Conservation (phyloP, 352 stramenopile species). For the Pythium aphanidermatum region DNA sequence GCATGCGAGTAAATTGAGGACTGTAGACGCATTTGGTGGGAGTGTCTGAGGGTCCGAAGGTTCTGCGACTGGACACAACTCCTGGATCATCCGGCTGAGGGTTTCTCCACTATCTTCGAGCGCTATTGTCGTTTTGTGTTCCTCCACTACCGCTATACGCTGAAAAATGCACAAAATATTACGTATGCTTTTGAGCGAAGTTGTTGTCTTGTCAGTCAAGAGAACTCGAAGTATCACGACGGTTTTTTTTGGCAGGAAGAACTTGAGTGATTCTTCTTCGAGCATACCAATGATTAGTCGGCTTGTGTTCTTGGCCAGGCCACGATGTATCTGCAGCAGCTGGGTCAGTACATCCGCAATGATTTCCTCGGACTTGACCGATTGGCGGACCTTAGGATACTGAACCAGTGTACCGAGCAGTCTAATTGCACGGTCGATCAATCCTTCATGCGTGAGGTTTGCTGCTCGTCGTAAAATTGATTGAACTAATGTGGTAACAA, state of each 20-base stretch:
- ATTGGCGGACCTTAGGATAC: slow-evolving; percentile 47
- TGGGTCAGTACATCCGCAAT: slow-evolving; percentile 60
- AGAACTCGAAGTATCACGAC: slow-evolving; percentile 52
- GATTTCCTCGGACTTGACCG: slow-evolving; percentile 63
- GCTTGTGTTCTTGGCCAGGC: slow-evolving; percentile 56
- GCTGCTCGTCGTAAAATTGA: slow-evolving; percentile 31
- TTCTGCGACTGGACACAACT: slow-evolving; percentile 27
- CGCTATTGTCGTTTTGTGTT: slow-evolving; percentile 69
- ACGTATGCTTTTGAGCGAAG: slow-evolving; percentile 42
- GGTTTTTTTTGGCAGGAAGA: slow-evolving; percentile 78
- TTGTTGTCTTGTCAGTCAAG: slow-evolving; percentile 33
- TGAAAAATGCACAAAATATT: slow-evolving; percentile 62
- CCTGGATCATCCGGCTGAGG: slow-evolving; percentile 37
- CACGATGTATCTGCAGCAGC: slow-evolving; percentile 50
- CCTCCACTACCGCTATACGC: slow-evolving; percentile 51
- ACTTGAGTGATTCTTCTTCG: slow-evolving; percentile 68
- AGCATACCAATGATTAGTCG: slow-evolving; percentile 54
- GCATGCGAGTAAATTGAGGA: slow-evolving; percentile 35
- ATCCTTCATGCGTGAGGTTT: slow-evolving; percentile 34
- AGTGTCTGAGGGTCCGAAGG: slow-evolving; percentile 13
- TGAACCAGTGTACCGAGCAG: slow-evolving; percentile 56
- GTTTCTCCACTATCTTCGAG: slow-evolving; percentile 64
- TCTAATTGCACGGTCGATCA: slow-evolving; percentile 54
- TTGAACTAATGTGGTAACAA: slow-evolving; percentile 47
- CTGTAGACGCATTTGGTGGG: slow-evolving; percentile 32